Conservation (phyloP, 805 yeast genomes). For the Zygoascus flipseniorum region DNA sequence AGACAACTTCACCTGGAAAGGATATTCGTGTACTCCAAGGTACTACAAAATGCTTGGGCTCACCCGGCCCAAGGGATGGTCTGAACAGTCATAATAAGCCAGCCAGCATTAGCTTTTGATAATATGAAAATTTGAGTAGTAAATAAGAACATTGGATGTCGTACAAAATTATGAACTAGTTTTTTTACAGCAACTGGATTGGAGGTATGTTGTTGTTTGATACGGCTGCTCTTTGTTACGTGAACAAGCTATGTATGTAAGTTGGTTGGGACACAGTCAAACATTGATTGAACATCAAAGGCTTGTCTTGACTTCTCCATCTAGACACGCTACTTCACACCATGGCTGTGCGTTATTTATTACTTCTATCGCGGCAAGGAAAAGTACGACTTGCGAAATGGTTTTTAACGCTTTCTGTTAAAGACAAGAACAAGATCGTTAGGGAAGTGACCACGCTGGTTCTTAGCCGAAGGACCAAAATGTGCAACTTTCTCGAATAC, state of each 20-base stretch:
- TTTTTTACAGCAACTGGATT: too few relatives aligned
- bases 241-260: too few relatives aligned
- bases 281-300: too few relatives aligned
- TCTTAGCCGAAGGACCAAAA: conserved; percentile 76
- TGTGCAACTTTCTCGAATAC: conserved; percentile 92
- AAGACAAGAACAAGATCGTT: conserved; percentile 75
- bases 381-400: conserved; percentile 89
- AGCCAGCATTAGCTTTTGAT: neutral
- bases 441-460: conserved; percentile 82
- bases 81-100: conserved; percentile 24
- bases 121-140: neutral
- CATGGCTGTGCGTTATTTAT: conserved; percentile 73
- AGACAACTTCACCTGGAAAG: conserved; percentile 36
- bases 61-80: conserved; percentile 27
- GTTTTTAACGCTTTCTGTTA: conserved; percentile 77
- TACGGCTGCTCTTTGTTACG: too few relatives aligned
- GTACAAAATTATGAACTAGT: too few relatives aligned
- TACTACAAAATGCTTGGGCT: conserved; percentile 26
- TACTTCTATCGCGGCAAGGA: conserved; percentile 88
- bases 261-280: too few relatives aligned
- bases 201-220: too few relatives aligned
- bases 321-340: too few relatives aligned
- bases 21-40: conserved; percentile 32
- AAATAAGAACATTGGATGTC: neutral
- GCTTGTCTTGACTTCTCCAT: too few relatives aligned